phyloP scores from a whole-genome alignment of 768 basidiomycete species.

The Leucocoprinus leucothites region DNA sequence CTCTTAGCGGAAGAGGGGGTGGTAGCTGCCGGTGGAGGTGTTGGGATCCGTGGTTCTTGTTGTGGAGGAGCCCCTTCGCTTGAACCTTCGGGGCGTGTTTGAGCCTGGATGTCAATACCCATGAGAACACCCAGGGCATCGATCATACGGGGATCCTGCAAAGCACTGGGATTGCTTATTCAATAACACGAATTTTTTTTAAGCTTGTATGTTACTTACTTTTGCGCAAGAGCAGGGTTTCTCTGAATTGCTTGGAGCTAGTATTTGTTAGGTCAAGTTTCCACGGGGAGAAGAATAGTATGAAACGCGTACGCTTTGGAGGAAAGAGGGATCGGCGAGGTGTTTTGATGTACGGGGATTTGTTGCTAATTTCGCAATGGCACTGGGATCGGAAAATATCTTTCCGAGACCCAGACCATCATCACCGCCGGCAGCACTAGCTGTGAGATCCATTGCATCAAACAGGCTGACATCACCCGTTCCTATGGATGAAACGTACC shows the following conservation, averaged over 20 bases:
- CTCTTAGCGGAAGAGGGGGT: conserved; percentile 37
- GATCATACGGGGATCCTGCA: conserved; percentile 89
- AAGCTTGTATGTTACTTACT: conserved; percentile 37
- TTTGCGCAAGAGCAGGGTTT: conserved; percentile 62
- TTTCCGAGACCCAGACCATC: conserved; percentile 58
- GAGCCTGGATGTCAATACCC: conserved; percentile 90
- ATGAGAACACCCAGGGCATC: conserved; percentile 90
- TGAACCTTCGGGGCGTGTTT: conserved; percentile 80
- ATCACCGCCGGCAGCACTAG: conserved; percentile 34
- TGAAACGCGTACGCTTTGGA: conserved; percentile 52
- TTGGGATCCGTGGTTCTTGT: conserved; percentile 23
- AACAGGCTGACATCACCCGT: no score
- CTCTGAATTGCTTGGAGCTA: conserved; percentile 67
- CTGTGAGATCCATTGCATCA: conserved; percentile 26
- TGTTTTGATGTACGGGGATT: conserved; percentile 86
- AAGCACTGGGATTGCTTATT: conserved; percentile 33
- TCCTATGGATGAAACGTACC: conserved; percentile 36
- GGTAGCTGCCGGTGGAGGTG: conserved; percentile 37
- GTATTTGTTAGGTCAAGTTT: conserved; percentile 8
- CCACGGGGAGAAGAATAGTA: conserved; percentile 3
- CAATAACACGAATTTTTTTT: background rate
- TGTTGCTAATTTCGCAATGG: conserved; percentile 77
- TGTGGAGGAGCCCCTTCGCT: conserved; percentile 48
- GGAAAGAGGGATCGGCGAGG: conserved; percentile 79
- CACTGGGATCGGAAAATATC: conserved; percentile 81